Evolutionary conservation across 257 asterid species (phyloP).

Genomic region (Datura wrightii): DNA sequence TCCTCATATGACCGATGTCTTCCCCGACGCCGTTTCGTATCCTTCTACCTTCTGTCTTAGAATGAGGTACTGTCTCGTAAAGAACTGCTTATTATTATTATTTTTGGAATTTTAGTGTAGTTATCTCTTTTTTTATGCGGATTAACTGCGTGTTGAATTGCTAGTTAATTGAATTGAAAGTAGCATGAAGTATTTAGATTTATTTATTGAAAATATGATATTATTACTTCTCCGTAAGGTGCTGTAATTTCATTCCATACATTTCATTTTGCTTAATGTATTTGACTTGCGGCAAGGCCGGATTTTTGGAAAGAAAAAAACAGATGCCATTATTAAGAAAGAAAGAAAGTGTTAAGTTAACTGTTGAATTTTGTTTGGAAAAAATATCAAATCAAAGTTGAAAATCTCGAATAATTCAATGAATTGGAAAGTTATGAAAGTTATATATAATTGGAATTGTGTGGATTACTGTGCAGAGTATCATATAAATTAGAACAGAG

Average conservation of each 20-base stretch:
- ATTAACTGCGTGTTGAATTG: neutral
- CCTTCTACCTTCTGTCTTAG: conserved; percentile 85
- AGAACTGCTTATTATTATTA: neutral
- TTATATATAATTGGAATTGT: neutral
- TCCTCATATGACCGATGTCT: conserved; percentile 70
- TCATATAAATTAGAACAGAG: neutral
- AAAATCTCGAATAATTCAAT: neutral
- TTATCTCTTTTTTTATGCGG: neutral
- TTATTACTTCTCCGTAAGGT: neutral
- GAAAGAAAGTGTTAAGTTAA: neutral
- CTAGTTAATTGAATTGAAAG: neutral
- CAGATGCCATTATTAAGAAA: neutral
- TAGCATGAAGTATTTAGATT: neutral
- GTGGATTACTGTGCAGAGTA: neutral
- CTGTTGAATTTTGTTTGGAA: neutral
- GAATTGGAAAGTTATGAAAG: neutral
- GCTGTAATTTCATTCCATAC: neutral
- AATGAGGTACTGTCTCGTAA: conserved; percentile 59
- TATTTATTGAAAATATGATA: neutral
- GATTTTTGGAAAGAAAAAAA: neutral
- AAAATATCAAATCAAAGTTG: neutral
- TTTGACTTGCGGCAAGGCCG: neutral
- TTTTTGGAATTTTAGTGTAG: neutral
- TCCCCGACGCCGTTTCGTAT: conserved; percentile 61
- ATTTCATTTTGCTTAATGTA: neutral